Conservation (phyloP, 495 filamentous ascomycete genomes). For the Aspergillus kassunensis region DNA sequence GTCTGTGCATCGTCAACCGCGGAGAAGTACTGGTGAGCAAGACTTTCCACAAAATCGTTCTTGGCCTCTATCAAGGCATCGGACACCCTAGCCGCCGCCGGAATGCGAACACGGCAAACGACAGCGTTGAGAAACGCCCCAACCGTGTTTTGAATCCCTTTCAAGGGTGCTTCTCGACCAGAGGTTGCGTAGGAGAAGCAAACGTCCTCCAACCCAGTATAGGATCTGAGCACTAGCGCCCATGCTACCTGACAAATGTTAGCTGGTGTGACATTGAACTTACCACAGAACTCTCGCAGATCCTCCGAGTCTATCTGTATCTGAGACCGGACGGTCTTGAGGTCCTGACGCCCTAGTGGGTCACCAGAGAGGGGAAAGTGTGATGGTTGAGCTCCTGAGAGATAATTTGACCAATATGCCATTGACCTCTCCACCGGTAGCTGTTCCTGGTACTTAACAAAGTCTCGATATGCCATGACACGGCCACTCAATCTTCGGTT, state of each 20-base stretch:
- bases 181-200: constrained; percentile 37
- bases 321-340: neutral
- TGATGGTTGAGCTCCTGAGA: constrained; percentile 8
- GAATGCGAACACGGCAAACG: constrained; percentile 2
- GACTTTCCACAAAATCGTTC: constrained; percentile 7
- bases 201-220: constrained; percentile 40
- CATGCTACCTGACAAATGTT: constrained; percentile 31
- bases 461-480: constrained; percentile 2
- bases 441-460: constrained; percentile 6
- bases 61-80: neutral
- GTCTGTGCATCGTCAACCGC: constrained; percentile 2
- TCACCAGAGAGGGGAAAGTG: constrained; percentile 2
- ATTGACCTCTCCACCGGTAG: neutral
- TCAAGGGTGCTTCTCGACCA: constrained; percentile 2
- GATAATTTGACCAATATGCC: constrained; percentile 8
- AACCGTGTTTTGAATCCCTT: constrained; percentile 9
- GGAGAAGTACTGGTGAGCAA: constrained; percentile 2
- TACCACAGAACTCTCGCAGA: constrained; percentile 13
- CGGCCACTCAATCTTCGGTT: neutral
- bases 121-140: constrained; percentile 10
- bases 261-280: constrained; percentile 8
- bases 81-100: neutral
- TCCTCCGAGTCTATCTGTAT: neutral
- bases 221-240: constrained; percentile 39
- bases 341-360: neutral